A percentile compares a stretch with the other conserved stretches of the same genome.
These are phyloP conservation scores for Pichia gijzeniarum DNA, from an alignment of 805 yeast species.

Conservation along the genomic window DNA sequence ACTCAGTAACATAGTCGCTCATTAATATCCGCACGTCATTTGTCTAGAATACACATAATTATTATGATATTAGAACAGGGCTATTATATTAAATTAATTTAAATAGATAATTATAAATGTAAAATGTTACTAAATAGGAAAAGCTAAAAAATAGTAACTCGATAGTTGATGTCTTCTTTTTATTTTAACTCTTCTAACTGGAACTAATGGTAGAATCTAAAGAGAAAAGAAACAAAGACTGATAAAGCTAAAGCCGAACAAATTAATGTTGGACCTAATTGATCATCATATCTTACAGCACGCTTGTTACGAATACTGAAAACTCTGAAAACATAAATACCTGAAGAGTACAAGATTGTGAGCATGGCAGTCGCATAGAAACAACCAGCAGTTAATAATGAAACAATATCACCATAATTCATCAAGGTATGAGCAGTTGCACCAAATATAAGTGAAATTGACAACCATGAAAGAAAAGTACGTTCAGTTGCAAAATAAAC, in stretches of 20 bases:
- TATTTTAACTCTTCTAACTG: too few relatives aligned
- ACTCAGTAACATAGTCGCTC: too few relatives aligned
- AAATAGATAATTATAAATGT: too few relatives aligned
- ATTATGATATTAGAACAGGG: too few relatives aligned
- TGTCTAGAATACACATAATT: too few relatives aligned
- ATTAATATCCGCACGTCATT: too few relatives aligned
- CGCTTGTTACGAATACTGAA: constrained; percentile 74
- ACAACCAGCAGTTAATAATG: constrained; percentile 78
- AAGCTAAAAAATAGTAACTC: too few relatives aligned
- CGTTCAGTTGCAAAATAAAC: constrained; percentile 98
- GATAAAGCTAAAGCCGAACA: constrained; percentile 71
- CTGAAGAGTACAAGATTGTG: constrained; percentile 66
- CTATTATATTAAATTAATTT: too few relatives aligned
- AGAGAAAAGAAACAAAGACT: constrained; percentile 54
- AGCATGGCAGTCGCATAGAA: constrained; percentile 76
- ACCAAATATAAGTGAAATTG: constrained; percentile 80
- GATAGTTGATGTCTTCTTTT: too few relatives aligned
- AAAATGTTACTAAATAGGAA: too few relatives aligned
- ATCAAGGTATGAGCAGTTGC: constrained; percentile 84
- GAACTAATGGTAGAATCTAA: constrained; percentile 35
- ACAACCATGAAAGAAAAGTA: constrained; percentile 89
- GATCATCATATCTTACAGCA: constrained; percentile 82
- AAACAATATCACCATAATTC: constrained; percentile 72
- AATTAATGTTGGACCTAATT: constrained; percentile 76
- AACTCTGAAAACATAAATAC: constrained; percentile 75